Base-by-base conservation (phyloP, 2,329 filamentous ascomycete species). In the Huntiella omanensis region DNA sequence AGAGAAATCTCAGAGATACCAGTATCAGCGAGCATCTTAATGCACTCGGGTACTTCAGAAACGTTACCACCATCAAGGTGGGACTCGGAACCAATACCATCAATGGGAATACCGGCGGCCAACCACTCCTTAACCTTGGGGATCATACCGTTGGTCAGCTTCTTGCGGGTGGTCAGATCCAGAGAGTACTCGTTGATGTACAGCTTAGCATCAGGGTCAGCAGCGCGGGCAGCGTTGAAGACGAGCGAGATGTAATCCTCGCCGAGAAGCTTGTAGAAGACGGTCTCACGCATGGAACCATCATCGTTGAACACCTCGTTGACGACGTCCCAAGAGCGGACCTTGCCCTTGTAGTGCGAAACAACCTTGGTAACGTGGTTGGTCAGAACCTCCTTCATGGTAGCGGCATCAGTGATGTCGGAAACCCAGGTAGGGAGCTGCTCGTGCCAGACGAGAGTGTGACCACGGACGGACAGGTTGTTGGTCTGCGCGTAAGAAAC, bases 161-260 rank as follows among this genome's bases (percentile, higher is more conserved):
- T 84, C 52, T 68, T 63, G 54, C 70, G 69, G 52, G 54, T 67
- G 13, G 76, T 67, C 38, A 60, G 64, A 61, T 81, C 78, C 45
- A 81, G 69, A 63, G 80, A 81, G 61, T 69, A 74, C 58, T 85
- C 80, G 60, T 85, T 86, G 62, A 84, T 81, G 64, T 82, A 86
- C 35, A 85, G 66, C 61, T 78, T 79, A 2, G 75, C 77, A 47
- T 60, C 55, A 2, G 80, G 77, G 57, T 84, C 80, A 11, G 76
- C 78, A 6, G 66, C 66, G 44, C 72, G 70, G 15, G 81, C 80
- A 8, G 80, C 73, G 45, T 71, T 66, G 62, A 84, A 85, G 33
- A 80, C 80, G 54, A 81, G 78, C 16, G 66, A 64, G 45, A 85
- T 73, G 55, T 79, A 83, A 58, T 71, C 70, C 61, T 83, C 77